A percentile compares a stretch with the other conserved stretches of the same genome.
phyloP scores from a whole-genome alignment of 805 yeast species.

The Sugiyamaella smithiae region DNA sequence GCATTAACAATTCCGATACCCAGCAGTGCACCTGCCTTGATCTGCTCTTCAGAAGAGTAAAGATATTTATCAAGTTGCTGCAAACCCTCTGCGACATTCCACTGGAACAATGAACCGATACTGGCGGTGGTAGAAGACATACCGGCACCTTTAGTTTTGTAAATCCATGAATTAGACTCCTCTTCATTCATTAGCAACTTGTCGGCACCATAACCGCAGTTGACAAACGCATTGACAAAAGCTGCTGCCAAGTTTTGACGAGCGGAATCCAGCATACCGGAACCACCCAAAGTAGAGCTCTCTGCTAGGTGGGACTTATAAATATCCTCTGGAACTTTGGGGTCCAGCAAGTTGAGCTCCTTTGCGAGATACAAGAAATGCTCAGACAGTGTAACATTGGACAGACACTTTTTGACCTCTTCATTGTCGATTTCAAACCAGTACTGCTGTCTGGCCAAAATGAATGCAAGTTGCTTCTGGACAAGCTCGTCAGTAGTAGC shows the following conservation, averaged over 20 bases:
- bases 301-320: constrained; percentile 83
- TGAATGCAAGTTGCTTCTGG: constrained; percentile 88
- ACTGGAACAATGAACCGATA: constrained; percentile 82
- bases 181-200: constrained; percentile 67
- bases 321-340: constrained; percentile 92
- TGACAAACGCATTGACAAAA: constrained; percentile 89
- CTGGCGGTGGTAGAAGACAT: constrained; percentile 91
- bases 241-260: constrained; percentile 92
- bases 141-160: constrained; percentile 87
- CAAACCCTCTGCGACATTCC: constrained; percentile 88
- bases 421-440: constrained; percentile 55
- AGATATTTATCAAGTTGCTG: constrained; percentile 86
- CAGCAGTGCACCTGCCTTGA: constrained; percentile 93
- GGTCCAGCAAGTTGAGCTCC: constrained; percentile 83
- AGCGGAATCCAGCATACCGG: constrained; percentile 70
- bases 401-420: constrained; percentile 79
- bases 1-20: constrained; percentile 93
- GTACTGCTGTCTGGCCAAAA: constrained; percentile 82
- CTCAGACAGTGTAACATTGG: constrained; percentile 74
- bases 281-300: constrained; percentile 56
- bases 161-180: constrained; percentile 78
- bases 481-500: constrained; percentile 67
- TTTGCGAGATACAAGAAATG: constrained; percentile 76
- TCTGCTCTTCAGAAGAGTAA: constrained; percentile 78
- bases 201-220: constrained; percentile 88